Conservation (phyloP, 345 rosid genomes). For the Aethionema arabicum region DNA sequence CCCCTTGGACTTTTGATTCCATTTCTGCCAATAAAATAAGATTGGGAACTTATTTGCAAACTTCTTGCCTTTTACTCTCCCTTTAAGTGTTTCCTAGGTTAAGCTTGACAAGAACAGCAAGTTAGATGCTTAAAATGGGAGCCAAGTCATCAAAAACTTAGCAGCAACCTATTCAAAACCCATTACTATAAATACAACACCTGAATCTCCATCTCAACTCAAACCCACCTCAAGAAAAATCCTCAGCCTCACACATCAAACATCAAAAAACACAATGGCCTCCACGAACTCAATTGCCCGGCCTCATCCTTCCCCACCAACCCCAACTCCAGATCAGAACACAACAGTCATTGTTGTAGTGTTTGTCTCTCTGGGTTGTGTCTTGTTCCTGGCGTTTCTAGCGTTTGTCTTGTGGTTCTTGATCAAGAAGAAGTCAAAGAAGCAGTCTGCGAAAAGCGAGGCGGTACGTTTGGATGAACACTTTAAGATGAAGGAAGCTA, state of each 20-base stretch:
- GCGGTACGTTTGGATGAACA: slow-evolving; percentile 51
- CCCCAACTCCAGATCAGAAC: slow-evolving; percentile 46
- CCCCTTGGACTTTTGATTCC: background rate
- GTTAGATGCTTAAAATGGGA: slow-evolving; percentile 39
- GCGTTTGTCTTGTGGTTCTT: slow-evolving; percentile 45
- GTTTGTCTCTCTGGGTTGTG: slow-evolving; percentile 57
- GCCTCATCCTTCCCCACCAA: slow-evolving; percentile 28
- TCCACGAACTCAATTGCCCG: slow-evolving; percentile 36
- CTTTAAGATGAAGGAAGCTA: slow-evolving; percentile 53
- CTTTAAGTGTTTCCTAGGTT: background rate
- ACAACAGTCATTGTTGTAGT: slow-evolving; percentile 52
- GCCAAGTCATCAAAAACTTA: slow-evolving; percentile 53
- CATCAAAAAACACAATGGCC: slow-evolving; percentile 43
- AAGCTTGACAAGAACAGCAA: slow-evolving; percentile 24
- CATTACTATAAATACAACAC: slow-evolving; percentile 47
- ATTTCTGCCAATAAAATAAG: background rate
- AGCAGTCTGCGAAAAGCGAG: slow-evolving; percentile 34
- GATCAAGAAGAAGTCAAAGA: slow-evolving; percentile 55
- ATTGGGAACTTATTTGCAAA: background rate
- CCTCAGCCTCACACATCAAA: slow-evolving; percentile 26
- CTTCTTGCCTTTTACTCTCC: slow-evolving; percentile 28
- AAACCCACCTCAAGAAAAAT: slow-evolving; percentile 13
- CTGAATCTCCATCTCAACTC: slow-evolving; percentile 26
- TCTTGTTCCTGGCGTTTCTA: slow-evolving; percentile 49
- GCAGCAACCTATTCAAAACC: slow-evolving; percentile 27